These are phyloP conservation scores for Melanomma pulvis-pyrius DNA, from an alignment of 495 filamentous ascomycete genomes.

Conservation along the genomic window DNA sequence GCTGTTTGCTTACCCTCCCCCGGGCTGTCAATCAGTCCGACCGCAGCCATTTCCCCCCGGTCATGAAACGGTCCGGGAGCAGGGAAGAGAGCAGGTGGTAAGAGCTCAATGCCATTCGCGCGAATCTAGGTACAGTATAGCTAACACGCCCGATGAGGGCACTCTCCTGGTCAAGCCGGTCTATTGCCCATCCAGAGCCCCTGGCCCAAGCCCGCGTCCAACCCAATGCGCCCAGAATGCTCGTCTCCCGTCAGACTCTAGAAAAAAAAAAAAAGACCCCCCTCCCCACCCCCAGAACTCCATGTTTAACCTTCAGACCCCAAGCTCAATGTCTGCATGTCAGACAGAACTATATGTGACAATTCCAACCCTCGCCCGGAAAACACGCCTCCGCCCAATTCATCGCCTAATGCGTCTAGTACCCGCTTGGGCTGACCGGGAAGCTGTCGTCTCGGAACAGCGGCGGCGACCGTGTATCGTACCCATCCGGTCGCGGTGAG, in stretches of 20 bases:
- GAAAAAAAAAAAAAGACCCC: too few relatives aligned
- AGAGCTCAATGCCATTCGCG: slow-evolving; percentile 20
- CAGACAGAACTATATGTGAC: slow-evolving; percentile 7
- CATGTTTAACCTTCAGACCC: slow-evolving; percentile 12
- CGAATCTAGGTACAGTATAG: slow-evolving; percentile 17
- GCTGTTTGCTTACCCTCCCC: slow-evolving; percentile 3
- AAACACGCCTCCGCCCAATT: background rate
- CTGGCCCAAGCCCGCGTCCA: background rate
- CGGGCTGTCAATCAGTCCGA: background rate
- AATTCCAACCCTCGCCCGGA: background rate
- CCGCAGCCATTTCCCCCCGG: background rate
- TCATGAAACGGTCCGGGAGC: slow-evolving; percentile 1
- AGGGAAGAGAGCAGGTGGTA: background rate
- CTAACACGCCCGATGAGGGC: slow-evolving; percentile 16
- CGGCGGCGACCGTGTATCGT: slow-evolving; percentile 25
- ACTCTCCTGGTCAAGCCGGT: slow-evolving; percentile 1
- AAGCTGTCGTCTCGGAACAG: slow-evolving; percentile 33
- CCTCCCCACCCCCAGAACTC: slow-evolving; percentile 18
- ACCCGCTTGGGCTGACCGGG: slow-evolving; percentile 19
- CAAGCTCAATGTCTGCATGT: slow-evolving; percentile 8
- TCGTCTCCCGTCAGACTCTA: slow-evolving; percentile 18
- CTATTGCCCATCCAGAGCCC: slow-evolving; percentile 14
- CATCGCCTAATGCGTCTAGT: slow-evolving; percentile 5
- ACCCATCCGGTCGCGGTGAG: slow-evolving; percentile 22
- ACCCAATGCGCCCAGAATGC: slow-evolving; percentile 20